Conservation (phyloP, 1,284 basidiomycete species). For the Singerocomus rubriflavus region DNA sequence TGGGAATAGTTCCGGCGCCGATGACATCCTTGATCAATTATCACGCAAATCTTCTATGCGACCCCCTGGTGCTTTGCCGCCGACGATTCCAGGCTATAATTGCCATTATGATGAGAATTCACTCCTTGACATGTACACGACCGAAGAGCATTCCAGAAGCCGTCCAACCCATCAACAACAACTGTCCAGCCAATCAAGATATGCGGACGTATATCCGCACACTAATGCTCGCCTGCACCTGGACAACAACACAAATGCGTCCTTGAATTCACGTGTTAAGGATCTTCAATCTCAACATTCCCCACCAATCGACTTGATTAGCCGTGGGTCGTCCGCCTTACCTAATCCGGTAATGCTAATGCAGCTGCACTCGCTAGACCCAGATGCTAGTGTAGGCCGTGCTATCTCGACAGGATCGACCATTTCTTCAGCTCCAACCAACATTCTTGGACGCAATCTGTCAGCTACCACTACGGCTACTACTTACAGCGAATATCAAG, state of each 20-base stretch:
- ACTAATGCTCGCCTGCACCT: conserved; percentile 13
- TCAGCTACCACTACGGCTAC: conserved; percentile 31
- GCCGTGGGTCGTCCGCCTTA: conserved; percentile 20
- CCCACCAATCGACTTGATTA: conserved; percentile 21
- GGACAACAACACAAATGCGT: conserved; percentile 12
- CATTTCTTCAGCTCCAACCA: conserved; percentile 30
- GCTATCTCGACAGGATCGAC: conserved; percentile 33
- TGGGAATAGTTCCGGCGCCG: conserved; percentile 8
- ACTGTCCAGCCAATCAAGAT: conserved; percentile 20
- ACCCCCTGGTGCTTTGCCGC: conserved; percentile 36
- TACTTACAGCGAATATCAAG: conserved; percentile 19
- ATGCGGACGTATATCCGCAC: conserved; percentile 19
- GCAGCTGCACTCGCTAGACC: conserved; percentile 8
- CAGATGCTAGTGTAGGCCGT: conserved; percentile 25
- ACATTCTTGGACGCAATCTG: conserved; percentile 22
- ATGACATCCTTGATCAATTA: conserved; percentile 20
- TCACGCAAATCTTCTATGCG: conserved; percentile 27
- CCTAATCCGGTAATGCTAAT: conserved; percentile 8
- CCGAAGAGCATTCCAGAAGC: conserved; percentile 17
- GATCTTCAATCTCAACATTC: conserved; percentile 24
- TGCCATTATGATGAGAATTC: conserved; percentile 26
- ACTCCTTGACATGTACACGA: conserved; percentile 26
- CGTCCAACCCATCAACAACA: conserved; percentile 26
- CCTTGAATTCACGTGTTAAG: conserved; percentile 18
- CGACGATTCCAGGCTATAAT: conserved; percentile 31